A percentile compares a stretch with the other conserved stretches of the same genome.
phyloP scores from a whole-genome alignment of 2,329 filamentous ascomycete genomes.

The Chlorencoelia australis region DNA sequence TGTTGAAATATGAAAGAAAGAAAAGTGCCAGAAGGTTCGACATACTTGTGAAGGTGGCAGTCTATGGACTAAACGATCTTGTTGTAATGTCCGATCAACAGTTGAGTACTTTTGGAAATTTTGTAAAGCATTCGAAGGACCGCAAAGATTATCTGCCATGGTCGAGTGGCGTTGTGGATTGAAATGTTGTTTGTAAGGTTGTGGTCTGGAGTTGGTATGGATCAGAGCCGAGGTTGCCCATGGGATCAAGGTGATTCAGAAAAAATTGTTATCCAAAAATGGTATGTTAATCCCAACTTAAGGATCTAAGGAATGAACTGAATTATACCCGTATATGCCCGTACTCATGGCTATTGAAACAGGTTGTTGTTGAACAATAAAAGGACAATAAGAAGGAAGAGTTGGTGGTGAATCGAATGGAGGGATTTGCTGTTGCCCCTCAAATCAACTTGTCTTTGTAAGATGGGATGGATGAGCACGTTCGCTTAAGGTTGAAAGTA shows the following conservation, averaged over 20 bases:
- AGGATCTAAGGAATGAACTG: not conserved
- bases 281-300: not conserved
- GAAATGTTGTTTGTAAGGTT: no score
- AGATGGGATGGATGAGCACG: no score
- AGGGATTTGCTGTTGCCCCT: no score
- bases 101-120: conserved; percentile 61
- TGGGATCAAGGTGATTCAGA: no score
- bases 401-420: no score
- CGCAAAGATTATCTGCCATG: conserved; percentile 61
- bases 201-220: no score
- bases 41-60: conserved; percentile 45
- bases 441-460: no score
- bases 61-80: conserved; percentile 51
- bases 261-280: not conserved
- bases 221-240: not conserved
- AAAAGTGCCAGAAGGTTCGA: conserved; percentile 1
- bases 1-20: conserved; percentile 4
- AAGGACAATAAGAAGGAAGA: no score
- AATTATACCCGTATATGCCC: not conserved
- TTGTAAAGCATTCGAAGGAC: conserved; percentile 62
- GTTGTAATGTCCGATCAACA: conserved; percentile 58
- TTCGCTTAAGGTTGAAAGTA: no score
- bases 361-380: no score
- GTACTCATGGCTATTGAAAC: not conserved
- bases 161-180: no score